Base-by-base conservation (phyloP, 805 yeast species). In the Diddensiella transvaalensis region DNA sequence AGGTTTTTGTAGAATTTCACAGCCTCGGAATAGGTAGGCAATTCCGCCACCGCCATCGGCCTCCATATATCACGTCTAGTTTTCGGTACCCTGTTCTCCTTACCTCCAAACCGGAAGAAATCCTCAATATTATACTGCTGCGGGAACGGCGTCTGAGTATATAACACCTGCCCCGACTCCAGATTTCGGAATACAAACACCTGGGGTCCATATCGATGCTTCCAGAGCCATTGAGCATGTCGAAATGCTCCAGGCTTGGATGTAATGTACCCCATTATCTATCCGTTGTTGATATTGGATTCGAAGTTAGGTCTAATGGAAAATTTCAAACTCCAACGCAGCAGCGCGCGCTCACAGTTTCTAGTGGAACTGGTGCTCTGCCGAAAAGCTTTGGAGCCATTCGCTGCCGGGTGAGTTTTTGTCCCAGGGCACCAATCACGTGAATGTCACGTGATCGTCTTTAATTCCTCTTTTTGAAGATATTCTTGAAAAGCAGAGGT, bases 41-140 rank as follows among this genome's bases (percentile, higher is more conserved):
- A 78, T 53, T 79, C 79, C 1, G 87, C 89, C 38, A 89, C 93
- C 40, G 93, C 87, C 87, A 91, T 79, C 46, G 90, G 77, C 59
- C 91, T 76, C 97, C 97, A 90, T 44, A 89, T 73, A 66, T 90
- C 98, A 58, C 83, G 76, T 69, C 98, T 80, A 58, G 81, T 73
- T 33, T 79, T 71, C 3, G 97, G 97, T 58, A 76, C 78, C 60
- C 85, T 75, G 72, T 90, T 88, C 63, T 87, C 85, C 95, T 96
- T 87, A 72, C 88, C 87, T 40, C 96, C 95, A 61, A 87, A 75
- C 53, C 75, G 76, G 65, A 85, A 87, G 70, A 84, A 93, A 53
- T 70, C 74, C 51, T 81, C 78, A 52, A 87, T 80, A 64, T 85
- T 64, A 59, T 55, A 57, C 50, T 56, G 62, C 53, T 63, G 66